Percentiles rank a stretch among this genome's conserved stretches.
Conservation (phyloP, 1,139 yeast genomes). For the Suhomyces panamericanus region DNA sequence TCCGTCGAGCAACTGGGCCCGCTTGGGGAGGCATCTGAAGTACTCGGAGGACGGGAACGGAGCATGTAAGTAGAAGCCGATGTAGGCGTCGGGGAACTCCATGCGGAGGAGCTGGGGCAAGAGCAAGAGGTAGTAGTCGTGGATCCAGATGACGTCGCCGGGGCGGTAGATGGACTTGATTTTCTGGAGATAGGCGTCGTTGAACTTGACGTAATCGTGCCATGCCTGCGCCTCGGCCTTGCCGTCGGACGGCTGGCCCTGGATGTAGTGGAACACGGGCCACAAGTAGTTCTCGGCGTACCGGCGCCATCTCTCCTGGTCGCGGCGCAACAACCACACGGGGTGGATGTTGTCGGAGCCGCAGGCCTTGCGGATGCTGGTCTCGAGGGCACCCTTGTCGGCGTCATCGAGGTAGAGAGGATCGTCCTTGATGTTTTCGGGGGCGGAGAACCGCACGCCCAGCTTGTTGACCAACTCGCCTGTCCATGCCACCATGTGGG, state of each 20-base stretch:
- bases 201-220: conserved; percentile 87
- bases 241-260: conserved; percentile 65
- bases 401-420: conserved; percentile 60
- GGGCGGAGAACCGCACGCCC: conserved; percentile 20
- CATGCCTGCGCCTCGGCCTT: conserved; percentile 76
- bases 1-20: conserved; percentile 82
- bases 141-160: conserved; percentile 95
- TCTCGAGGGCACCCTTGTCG: conserved; percentile 53
- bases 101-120: conserved; percentile 84
- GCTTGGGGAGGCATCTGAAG: conserved; percentile 81
- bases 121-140: conserved; percentile 83
- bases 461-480: conserved; percentile 68
- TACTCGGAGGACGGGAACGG: conserved; percentile 98
- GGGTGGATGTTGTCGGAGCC: conserved; percentile 66
- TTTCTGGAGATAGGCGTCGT: conserved; percentile 84
- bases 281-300: conserved; percentile 90
- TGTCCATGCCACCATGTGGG: conserved; percentile 91
- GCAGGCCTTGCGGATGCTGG: conserved; percentile 43
- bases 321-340: conserved; percentile 77
- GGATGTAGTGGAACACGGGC: conserved; percentile 94
- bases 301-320: conserved; percentile 76
- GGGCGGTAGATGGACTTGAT: conserved; percentile 72
- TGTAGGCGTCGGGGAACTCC: conserved; percentile 76
- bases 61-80: conserved; percentile 82
- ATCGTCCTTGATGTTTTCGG: conserved; percentile 46